phyloP scores from a whole-genome alignment of 345 rosid genomes.

The Salix dunnii region DNA sequence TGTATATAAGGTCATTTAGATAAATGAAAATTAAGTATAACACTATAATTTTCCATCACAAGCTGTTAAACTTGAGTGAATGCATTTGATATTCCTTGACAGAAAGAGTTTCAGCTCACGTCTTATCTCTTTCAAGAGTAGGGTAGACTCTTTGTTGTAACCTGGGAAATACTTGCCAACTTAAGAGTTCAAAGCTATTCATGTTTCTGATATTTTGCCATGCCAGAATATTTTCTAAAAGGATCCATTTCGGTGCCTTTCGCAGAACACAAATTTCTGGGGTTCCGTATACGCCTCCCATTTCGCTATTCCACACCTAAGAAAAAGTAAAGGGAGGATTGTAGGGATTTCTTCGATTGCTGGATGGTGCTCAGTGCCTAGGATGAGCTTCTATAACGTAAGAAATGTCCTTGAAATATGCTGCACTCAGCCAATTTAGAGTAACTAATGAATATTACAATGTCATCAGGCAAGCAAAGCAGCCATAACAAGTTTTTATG shows the following conservation, averaged over 20 bases:
- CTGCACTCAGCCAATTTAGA: background rate
- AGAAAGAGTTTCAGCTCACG: too few species aligned
- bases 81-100: too few species aligned
- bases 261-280: conserved; percentile 55
- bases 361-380: conserved; percentile 40
- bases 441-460: background rate
- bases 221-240: background rate
- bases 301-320: conserved; percentile 40
- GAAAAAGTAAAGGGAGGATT: conserved; percentile 43
- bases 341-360: conserved; percentile 44
- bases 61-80: too few species aligned
- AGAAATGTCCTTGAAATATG: background rate
- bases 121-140: too few species aligned
- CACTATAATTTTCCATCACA: too few species aligned
- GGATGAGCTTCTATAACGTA: conserved; percentile 49
- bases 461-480: conserved; percentile 58
- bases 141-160: too few species aligned
- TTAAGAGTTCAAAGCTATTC: too few species aligned
- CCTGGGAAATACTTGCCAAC: background rate
- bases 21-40: too few species aligned
- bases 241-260: background rate
- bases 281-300: conserved; percentile 41
- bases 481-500: conserved; percentile 42
- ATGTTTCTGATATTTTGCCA: background rate
- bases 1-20: too few species aligned